Evolutionary conservation across 2,329 filamentous ascomycete genomes (phyloP).

Genomic region (Cordyceps pruinosa): DNA sequence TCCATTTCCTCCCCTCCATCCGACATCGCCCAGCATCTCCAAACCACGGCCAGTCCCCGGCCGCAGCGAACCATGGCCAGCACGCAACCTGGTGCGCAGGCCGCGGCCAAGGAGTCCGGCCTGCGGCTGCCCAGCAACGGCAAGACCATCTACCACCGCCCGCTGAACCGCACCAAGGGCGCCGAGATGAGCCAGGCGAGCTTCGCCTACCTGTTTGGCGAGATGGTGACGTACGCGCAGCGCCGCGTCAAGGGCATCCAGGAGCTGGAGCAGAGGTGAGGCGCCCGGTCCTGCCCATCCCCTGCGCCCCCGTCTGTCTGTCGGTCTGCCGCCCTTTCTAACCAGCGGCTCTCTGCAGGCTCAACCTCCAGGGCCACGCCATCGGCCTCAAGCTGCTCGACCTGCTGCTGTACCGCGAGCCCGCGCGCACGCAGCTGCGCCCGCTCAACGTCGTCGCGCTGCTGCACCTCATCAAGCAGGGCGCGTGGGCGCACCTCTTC

Average conservation of each 20-base stretch:
- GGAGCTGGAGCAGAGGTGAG: conserved; percentile 83
- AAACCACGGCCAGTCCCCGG: background rate
- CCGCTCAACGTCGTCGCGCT: conserved; percentile 85
- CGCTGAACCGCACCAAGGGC: conserved; percentile 82
- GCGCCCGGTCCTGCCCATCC: background rate
- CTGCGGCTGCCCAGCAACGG: conserved; percentile 86
- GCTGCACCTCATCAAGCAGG: conserved; percentile 90
- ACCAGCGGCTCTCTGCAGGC: conserved; percentile 51
- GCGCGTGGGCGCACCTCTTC: conserved; percentile 89
- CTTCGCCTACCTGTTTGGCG: conserved; percentile 92
- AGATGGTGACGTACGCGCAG: conserved; percentile 96
- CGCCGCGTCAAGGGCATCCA: conserved; percentile 83
- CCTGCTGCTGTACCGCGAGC: conserved; percentile 80
- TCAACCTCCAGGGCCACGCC: conserved; percentile 87
- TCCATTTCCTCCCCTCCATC: no score
- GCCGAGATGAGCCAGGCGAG: conserved; percentile 86
- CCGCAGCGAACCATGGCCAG: conserved; percentile 39
- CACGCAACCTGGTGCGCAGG: conserved; percentile 39
- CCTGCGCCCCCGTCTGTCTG: no score
- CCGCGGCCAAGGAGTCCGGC: conserved; percentile 46
- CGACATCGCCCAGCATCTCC: background rate
- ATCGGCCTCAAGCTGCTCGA: conserved; percentile 92
- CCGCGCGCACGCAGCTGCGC: conserved; percentile 62
- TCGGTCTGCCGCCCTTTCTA: no score
- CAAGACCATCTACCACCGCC: conserved; percentile 97